Evolutionary conservation across 2,329 filamentous ascomycete genomes (phyloP), one percentile per base, ranked within the genome.

Genomic region (Fusarium nelsonii): DNA sequence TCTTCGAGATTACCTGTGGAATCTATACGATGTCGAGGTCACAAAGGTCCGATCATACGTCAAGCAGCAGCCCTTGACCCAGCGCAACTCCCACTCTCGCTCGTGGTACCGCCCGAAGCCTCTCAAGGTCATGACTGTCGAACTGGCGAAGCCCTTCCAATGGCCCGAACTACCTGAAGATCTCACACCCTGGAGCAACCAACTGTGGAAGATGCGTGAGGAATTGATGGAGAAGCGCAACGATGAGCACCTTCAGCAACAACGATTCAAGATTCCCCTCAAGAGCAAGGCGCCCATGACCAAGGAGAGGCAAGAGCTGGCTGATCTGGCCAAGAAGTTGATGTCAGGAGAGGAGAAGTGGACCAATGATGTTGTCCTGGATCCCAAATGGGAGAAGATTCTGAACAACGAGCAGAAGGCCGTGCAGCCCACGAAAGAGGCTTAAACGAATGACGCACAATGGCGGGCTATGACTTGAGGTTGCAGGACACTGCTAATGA

Each of bases 61-160:
- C 76, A 90, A 92, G 80, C 85, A 89, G 78, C 87, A 78, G 63
- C 80, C 81, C 16, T 85, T 86, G 58, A 87, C 87, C 36, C 86
- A 86, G 59, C 87, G 80, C 72, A 78, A 78, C 77, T 77, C 76
- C 78, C 63, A 68, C 74, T 84, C 80, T 74, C 84, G 86, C 64
- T 85, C 85, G 66, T 89, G 88, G 84, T 90, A 89, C 79, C 88
- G 95, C 26, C 91, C 92, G 28, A 84, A 87, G 69, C 83, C 89
- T 50, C 86, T 90, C 75, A 99, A 99, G 87, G 92, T 90, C 80
- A 99, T 99, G 96, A 97, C 92, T 41, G 93, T 97, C 44, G 92
- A 97, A 84, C 87, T 99, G 83, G 88, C 86, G 65, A 84, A 90
- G 83, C 93, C 94, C 6, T 99, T 99, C 82, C 89, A 92, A 58